phyloP scores from a whole-genome alignment of 164 flowering plant species.

The Vitis amurensis region DNA sequence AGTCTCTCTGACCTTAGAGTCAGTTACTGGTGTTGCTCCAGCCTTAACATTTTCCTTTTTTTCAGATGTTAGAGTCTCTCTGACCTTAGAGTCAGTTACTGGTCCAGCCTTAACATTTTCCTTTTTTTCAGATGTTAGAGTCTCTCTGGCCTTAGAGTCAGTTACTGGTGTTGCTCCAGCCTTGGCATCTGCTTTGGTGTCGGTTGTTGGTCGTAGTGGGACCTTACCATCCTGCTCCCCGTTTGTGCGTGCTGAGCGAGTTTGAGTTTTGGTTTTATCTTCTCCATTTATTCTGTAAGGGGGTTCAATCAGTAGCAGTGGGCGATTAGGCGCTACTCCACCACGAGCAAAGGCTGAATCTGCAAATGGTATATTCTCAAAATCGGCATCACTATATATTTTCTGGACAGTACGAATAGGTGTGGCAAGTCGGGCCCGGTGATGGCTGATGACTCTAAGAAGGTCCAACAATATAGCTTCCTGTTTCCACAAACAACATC shows the following conservation, averaged over 20 bases:
- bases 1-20: conserved; percentile 22
- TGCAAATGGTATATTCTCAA: conserved; percentile 61
- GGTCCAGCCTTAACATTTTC: conserved; percentile 21
- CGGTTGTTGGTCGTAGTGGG: conserved; percentile 17
- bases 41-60: conserved; percentile 22
- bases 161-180: conserved; percentile 15
- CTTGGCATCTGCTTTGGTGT: conserved; percentile 22
- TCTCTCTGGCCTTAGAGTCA: conserved; percentile 24
- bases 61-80: conserved; percentile 15
- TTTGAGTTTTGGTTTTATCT: conserved; percentile 49
- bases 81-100: conserved; percentile 19
- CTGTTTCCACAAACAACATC: conserved; percentile 38
- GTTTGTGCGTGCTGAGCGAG: conserved; percentile 41
- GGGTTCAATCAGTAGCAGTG: conserved; percentile 67
- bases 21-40: conserved; percentile 9
- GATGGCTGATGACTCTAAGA: conserved; percentile 93
- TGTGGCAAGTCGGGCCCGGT: conserved; percentile 91
- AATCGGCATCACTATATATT: conserved; percentile 64
- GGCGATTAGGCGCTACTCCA: conserved; percentile 53
- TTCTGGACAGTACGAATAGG: conserved; percentile 94
- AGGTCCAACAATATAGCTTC: conserved; percentile 92
- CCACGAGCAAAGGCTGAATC: conserved; percentile 42
- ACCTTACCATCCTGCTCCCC: conserved; percentile 47
- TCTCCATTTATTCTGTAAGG: conserved; percentile 65
- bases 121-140: conserved; percentile 15